Conservation (phyloP, 352 stramenopile species). For the Vaucheria bursata region DNA sequence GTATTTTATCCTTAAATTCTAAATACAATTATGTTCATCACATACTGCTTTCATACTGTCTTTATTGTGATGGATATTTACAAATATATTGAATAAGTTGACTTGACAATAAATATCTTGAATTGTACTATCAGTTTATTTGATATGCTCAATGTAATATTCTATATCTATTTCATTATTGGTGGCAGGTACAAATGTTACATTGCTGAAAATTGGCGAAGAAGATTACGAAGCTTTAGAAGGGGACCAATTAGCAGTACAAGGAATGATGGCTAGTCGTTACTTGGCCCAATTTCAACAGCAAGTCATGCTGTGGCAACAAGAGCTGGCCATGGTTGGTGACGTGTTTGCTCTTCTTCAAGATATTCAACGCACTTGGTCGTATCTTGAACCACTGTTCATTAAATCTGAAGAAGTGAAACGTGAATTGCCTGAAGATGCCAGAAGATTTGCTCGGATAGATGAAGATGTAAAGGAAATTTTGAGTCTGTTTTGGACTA, state of each 20-base stretch:
- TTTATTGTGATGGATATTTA: too few species aligned
- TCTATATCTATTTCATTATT: too few species aligned
- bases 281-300: conserved; percentile 88
- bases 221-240: conserved; percentile 92
- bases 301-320: conserved; percentile 67
- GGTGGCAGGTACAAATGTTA: conserved; percentile 29
- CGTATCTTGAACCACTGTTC: conserved; percentile 87
- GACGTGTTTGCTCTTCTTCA: conserved; percentile 85
- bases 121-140: too few species aligned
- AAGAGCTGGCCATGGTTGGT: conserved; percentile 56
- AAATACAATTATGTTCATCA: too few species aligned
- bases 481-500: conserved; percentile 67
- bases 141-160: too few species aligned
- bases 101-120: too few species aligned
- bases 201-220: conserved; percentile 61
- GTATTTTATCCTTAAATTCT: too few species aligned
- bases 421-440: conserved; percentile 82
- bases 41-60: too few species aligned
- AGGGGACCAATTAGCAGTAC: conserved; percentile 88
- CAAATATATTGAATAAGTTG: too few species aligned
- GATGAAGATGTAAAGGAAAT: conserved; percentile 75
- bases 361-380: conserved; percentile 90
- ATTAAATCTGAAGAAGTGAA: conserved; percentile 92
- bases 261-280: conserved; percentile 86
- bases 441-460: conserved; percentile 79